Evolutionary conservation across 1,284 basidiomycete genomes (phyloP), one percentile per base, ranked within the genome.

Genomic region (Austroboletus niveus): DNA sequence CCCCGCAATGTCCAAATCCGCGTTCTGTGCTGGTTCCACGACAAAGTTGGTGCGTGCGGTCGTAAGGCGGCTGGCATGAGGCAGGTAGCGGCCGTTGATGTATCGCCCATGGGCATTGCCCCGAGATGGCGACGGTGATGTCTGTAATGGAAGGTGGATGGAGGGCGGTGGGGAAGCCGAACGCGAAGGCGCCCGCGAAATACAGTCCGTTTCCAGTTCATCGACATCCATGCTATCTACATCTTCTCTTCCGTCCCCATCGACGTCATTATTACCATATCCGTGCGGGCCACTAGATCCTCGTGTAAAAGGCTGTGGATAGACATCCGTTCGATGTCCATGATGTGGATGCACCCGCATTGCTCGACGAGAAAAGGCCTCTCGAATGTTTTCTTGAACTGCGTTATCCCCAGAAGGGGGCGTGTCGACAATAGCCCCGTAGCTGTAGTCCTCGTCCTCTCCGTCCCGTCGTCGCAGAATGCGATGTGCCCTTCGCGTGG

Each of bases 1-100:
- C 9, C 88, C 88, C 0, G 85, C 85, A 44, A 90, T 70, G 62
- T 91, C 84, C 45, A 82, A 63, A 59, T 85, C 81, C 14, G 74
- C 44, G 29, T 64, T 56, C 9, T 54, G 53, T 30, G 22, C 20
- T 24, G 50, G 57, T 27, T 63, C 64, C 20, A 46, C 53, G 29
- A 42, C 52, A 35, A 34, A 15, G 24, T 55, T 53, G 32, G 55
- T 41, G 22, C 56, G 62, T 8, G 53, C 9, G 40, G 42, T 49
- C 36, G 55, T 55, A 35, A 64, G 58, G 22, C 63, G 64, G 45
- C 54, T 46, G 35, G 49, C 29, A 7, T 53, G 65, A 20, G 58
- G 54, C 35, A 45, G 47, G 14, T 57, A 50, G 8, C 62, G 64
- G 11, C 35, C 34, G 47, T 53, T 68, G 22, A 63, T 43, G 41